A percentile compares a stretch with the other conserved stretches of the same genome.
Conservation (phyloP, 495 filamentous ascomycete genomes). For the Neohortaea acidophila region DNA sequence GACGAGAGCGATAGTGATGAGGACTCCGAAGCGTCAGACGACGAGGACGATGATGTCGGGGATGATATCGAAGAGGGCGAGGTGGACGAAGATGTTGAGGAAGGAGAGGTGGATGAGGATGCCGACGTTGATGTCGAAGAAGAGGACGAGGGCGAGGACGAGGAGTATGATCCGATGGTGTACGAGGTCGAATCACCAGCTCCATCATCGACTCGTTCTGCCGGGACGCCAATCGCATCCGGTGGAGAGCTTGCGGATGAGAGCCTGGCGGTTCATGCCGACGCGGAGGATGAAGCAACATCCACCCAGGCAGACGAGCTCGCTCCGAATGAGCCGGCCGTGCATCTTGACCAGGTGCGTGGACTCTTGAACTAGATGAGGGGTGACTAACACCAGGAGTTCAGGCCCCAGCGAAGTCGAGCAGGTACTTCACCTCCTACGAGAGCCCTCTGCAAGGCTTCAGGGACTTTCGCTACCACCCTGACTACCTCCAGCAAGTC, state of each 20-base stretch:
- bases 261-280: no score
- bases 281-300: neutral
- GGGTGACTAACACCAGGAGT: constrained; percentile 3
- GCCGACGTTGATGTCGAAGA: constrained; percentile 1
- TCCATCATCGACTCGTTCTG: no score
- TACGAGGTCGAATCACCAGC: neutral
- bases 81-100: neutral
- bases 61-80: neutral
- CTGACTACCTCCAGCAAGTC: constrained; percentile 51
- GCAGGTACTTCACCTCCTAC: constrained; percentile 50
- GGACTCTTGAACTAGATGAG: constrained; percentile 2
- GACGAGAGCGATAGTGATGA: no score
- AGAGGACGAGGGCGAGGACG: constrained; percentile 18
- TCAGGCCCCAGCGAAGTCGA: neutral
- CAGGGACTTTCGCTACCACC: constrained; percentile 78
- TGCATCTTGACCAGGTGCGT: constrained; percentile 4
- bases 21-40: no score
- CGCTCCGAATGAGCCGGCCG: neutral
- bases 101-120: constrained; percentile 3
- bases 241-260: no score
- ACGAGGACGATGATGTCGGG: no score
- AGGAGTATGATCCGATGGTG: constrained; percentile 1
- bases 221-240: no score
- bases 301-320: neutral
- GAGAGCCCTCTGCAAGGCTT: constrained; percentile 69